Evolutionary conservation across 495 filamentous ascomycete genomes (phyloP).

Genomic region (Xylaria cubensis): DNA sequence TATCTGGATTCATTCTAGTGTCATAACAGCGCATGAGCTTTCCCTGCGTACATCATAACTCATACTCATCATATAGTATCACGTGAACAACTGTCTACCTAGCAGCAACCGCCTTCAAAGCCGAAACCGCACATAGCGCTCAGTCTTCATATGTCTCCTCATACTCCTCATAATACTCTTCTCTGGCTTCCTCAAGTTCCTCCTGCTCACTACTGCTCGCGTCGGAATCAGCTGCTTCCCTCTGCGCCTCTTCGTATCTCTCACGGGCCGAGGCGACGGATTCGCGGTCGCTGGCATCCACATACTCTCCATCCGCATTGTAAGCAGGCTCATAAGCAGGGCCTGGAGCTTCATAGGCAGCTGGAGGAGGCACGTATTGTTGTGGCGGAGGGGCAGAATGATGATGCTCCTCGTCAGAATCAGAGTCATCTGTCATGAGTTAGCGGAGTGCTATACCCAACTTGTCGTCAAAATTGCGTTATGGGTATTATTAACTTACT

Average conservation of each 20-base stretch:
- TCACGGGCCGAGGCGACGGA: conserved; percentile 47
- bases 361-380: conserved; percentile 29
- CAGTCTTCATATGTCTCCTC: conserved; percentile 57
- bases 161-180: conserved; percentile 56
- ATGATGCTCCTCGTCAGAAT: conserved; percentile 38
- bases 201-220: conserved; percentile 53
- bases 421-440: conserved; percentile 24
- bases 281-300: conserved; percentile 48
- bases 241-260: conserved; percentile 48
- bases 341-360: conserved; percentile 19
- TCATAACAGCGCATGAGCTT: not conserved
- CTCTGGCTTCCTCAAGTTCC: conserved; percentile 50
- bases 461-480: too few species aligned
- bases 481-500: conserved; percentile 42
- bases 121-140: not conserved
- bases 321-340: conserved; percentile 35
- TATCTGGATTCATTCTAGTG: not conserved
- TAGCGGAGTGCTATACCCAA: not conserved
- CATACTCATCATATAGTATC: not conserved
- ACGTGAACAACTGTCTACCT: not conserved
- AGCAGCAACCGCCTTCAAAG: not conserved
- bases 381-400: conserved; percentile 34
- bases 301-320: conserved; percentile 46
- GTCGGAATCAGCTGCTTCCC: conserved; percentile 41
- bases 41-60: not conserved